Base-by-base conservation (phyloP, 768 basidiomycete genomes). In the Coprinellus micaceus region DNA sequence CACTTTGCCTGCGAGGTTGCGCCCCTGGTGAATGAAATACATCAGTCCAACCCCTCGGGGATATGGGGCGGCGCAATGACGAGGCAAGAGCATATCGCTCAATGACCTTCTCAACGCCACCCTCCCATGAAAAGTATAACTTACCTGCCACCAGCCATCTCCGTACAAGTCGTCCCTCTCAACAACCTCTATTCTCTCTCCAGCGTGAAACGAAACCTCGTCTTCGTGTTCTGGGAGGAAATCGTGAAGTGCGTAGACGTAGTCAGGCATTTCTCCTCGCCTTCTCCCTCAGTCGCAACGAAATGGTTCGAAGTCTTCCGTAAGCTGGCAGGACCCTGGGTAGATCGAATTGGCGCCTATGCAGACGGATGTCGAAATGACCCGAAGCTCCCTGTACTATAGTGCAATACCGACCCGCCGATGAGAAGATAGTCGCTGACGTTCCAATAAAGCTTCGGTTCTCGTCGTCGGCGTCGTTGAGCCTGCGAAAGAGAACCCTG, bases 191-290 rank as follows among this genome's bases (percentile, higher is more conserved):
- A 98, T 92, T 54, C 82, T 77, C 62, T 98, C 93, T 2, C 95
- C 95, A 3, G 85, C 86, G 41, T 74, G 77, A 68, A 98, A 97
- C 1, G 84, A 64, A 37, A 98, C 81, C 72, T 99, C 97, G 71
- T 99, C 97, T 51, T 91, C 90, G 70, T 98, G 84, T 75, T 99
- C 94, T 2, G 97, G 95, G 3, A 73, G 64, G 63, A 98, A 98
- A 63, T 89, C 87, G 67, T 96, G 92, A 13, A 92, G 75, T 1
- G 89, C 93, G 64, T 90, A 94, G 52, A 94, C 91, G 74, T 89
- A 91, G 63, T 90, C 86, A 19, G 82, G 77, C 90, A 91, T 91
- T 29, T 39, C 21, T 26, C 25, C 25, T 24, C 21, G 26, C 30
- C 9, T 10, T 10, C 49, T 50, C 26, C 48, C 36, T 51, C 30